These are phyloP conservation scores for Plasmodium vivax DNA, from an alignment of 169 alveolate species.

Conservation along the genomic window DNA sequence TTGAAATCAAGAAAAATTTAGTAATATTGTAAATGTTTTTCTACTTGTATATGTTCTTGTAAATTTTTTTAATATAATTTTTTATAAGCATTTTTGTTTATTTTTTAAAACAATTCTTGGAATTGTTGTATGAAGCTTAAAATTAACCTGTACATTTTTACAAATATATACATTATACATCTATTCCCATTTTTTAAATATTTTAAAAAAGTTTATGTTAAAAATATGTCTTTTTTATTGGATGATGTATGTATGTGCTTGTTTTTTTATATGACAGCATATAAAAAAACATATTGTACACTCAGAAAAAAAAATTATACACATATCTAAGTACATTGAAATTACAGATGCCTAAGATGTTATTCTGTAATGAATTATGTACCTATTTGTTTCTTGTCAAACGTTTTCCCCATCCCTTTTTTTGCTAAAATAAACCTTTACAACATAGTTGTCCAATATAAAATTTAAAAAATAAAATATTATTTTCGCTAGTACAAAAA, in stretches of 20 bases:
- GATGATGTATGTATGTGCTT: background rate
- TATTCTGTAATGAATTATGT: constrained; percentile 11
- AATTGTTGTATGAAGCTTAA: background rate
- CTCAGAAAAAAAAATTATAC: background rate
- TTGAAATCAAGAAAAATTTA: constrained; percentile 35
- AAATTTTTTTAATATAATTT: constrained; percentile 20
- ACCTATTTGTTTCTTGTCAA: constrained; percentile 1
- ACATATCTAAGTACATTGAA: background rate
- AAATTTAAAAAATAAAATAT: background rate
- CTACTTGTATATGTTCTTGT: constrained; percentile 1
- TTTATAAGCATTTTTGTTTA: constrained; percentile 7
- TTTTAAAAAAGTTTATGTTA: background rate
- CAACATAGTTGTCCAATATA: background rate
- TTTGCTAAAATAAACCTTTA: background rate
- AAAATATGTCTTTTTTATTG: constrained; percentile 11
- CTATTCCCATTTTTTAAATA: background rate
- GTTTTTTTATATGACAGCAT: constrained; percentile 2
- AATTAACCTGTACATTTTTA: constrained; percentile 15
- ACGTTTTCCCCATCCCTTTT: background rate
- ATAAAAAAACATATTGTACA: background rate
- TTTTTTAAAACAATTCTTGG: constrained; percentile 19
- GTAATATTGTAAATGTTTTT: constrained; percentile 15
- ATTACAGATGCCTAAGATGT: background rate
- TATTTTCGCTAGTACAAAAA: background rate
- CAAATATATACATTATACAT: constrained; percentile 3